Base-by-base conservation (phyloP, 1,284 basidiomycete species). In the Ceratobasidium sp. region DNA sequence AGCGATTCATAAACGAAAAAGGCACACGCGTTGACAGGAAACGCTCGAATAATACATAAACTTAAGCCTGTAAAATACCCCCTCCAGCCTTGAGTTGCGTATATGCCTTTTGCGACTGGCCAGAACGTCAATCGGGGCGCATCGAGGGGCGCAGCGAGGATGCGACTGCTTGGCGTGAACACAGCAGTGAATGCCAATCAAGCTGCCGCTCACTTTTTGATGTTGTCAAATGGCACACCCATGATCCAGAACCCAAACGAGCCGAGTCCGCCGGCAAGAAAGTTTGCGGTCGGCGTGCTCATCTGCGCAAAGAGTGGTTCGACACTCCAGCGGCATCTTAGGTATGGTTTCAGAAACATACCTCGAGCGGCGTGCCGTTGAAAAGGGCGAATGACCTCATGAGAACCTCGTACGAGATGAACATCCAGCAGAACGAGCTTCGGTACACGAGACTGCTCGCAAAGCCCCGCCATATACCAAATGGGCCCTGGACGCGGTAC, bases 181-280 rank as follows among this genome's bases (percentile, higher is more conserved):
- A 39, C 58, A 39, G 58, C 58, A 41, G 34, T 14, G 37, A 37
- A 9, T 72, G 53, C 71, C 16, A 48, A 46, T 41, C 22, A 75
- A 71, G 59, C 68, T 72, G 65, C 29, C 62, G 80, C 83, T 77
- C 79, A 91, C 90, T 91, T 92, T 82, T 94, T 94, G 76, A 92
- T 83, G 78, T 91, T 91, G 81, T 94, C 92, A 34, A 89, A 88
- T 0, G 92, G 90, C 62, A 92, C 92, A 22, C 88, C 90, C 82
- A 89, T 88, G 22, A 86, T 82, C 89, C 89, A 91, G 80, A 86
- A 91, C 13, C 83, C 84, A 78, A 90, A 88, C 9, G 88, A 86
- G 29, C 83, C 87, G 41, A 90, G 81, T 5, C 90, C 90, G 27
- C 92, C 92, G 1, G 90, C 86, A 19, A 92, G 80, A 80, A 93